These are phyloP conservation scores for Plasmopara halstedii DNA, from an alignment of 352 stramenopile genomes.

Conservation along the genomic window DNA sequence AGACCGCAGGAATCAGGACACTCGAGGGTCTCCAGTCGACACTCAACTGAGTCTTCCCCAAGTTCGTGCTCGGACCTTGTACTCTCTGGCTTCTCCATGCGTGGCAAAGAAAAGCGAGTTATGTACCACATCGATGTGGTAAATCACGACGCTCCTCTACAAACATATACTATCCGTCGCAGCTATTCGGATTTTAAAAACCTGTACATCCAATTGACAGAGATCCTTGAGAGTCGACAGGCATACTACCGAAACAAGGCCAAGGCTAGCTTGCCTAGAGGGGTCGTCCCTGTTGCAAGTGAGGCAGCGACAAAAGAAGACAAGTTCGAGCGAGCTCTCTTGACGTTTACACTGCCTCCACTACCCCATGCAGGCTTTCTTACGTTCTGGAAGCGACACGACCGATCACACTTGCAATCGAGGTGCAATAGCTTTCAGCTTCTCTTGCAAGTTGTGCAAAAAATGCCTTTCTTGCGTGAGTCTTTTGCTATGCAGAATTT, in stretches of 20 bases:
- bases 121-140: conserved; percentile 87
- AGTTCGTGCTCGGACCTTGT: conserved; percentile 45
- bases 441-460: conserved; percentile 57
- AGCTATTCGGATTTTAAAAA: conserved; percentile 82
- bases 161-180: conserved; percentile 81
- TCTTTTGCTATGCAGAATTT: conserved; percentile 67
- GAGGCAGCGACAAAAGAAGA: conserved; percentile 25
- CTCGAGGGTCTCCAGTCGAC: conserved; percentile 29
- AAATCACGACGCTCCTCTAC: conserved; percentile 54
- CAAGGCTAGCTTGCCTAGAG: conserved; percentile 14
- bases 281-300: not conserved
- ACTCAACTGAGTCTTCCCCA: conserved; percentile 34
- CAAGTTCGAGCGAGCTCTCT: conserved; percentile 41
- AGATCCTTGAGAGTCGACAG: conserved; percentile 55
- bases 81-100: conserved; percentile 64
- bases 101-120: conserved; percentile 63
- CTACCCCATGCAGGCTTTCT: conserved; percentile 67
- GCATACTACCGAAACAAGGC: conserved; percentile 44
- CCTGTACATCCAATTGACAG: conserved; percentile 55
- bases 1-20: conserved; percentile 14
- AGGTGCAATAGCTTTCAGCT: conserved; percentile 68
- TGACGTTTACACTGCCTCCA: conserved; percentile 56
- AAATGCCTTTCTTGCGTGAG: conserved; percentile 50
- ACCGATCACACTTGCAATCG: conserved; percentile 62
- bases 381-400: conserved; percentile 76